Base-by-base conservation (phyloP, 331 rosid genomes). In the Spiraea crenata region DNA sequence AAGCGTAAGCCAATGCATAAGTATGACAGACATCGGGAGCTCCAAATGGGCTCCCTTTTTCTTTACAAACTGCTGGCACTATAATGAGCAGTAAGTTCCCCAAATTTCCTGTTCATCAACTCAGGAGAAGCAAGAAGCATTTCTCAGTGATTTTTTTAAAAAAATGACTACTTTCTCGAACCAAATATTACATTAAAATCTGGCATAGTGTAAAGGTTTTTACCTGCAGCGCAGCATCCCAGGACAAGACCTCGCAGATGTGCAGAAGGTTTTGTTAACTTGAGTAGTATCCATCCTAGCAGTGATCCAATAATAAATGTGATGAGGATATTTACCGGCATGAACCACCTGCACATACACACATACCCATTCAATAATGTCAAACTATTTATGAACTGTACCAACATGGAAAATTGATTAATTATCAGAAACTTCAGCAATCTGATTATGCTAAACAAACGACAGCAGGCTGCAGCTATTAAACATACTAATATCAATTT, bases 1-100 rank as follows among this genome's bases (percentile, higher is more conserved):
- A 90, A 82, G 84, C 90, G 79, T 92, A 92, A 65, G 91, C 91
- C 91, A 88, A 73, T 39, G 96, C 98, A 58, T 81, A 77, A 40
- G 84, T 72, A 74, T 85, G 51, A 80, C 96, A 92, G 13, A 76
- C 76, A 46, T 77, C 87, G 49, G 96, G 68, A 13, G 60, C 93
- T 64, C 96, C 98, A 76, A 92, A 90, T 13, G 98, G 98, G 73
- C 89, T 88, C 56, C 87, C 96, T 80, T 88, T 88, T 74, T 92
- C 96, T 83, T 81, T 82, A 64, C 98, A 92, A 15, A 92, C 78
- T 1, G 96, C 88, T 5, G 96, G 98, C 57, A 92, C 65, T 48
- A 90, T 86, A 77, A 92, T 84, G 57, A 92, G 83, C 1, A 74
- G 92, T 82, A 92, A 59, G 85, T 88, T 90, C 69, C 98, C 98